These are phyloP conservation scores for Daldinia sp. DNA, from an alignment of 2,329 filamentous ascomycete species.

Conservation along the genomic window DNA sequence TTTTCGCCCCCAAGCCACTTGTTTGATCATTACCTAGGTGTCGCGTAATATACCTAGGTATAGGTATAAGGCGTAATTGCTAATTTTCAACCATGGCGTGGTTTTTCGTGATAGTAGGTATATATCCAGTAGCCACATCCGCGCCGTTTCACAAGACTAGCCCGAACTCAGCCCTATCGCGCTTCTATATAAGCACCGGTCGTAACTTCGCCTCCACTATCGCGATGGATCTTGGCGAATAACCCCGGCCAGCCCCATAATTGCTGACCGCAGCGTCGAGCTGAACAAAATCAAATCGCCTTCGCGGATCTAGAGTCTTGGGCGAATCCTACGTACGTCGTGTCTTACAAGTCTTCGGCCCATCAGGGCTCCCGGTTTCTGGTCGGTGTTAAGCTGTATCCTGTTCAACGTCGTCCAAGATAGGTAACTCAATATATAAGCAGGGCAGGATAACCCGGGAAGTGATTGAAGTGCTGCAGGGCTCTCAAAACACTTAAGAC, in stretches of 20 bases:
- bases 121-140: neutral
- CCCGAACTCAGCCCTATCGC: neutral
- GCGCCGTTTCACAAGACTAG: neutral
- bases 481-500: neutral
- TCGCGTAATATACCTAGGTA: too few relatives aligned
- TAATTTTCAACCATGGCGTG: too few relatives aligned
- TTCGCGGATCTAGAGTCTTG: neutral
- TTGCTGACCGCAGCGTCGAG: conserved; percentile 17
- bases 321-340: neutral
- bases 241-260: neutral
- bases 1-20: too few relatives aligned
- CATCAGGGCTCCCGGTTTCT: neutral
- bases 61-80: too few relatives aligned
- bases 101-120: neutral
- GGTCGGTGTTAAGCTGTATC: too few relatives aligned
- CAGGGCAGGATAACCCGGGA: neutral
- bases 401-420: neutral
- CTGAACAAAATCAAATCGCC: conserved; percentile 12
- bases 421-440: neutral
- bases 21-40: too few relatives aligned
- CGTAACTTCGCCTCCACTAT: neutral
- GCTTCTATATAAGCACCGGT: neutral
- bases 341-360: neutral
- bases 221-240: neutral
- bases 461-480: neutral